A percentile compares a stretch with the other conserved stretches of the same genome.
Evolutionary conservation across 208 protist genomes (phyloP).

Genomic region (Leptomonas pyrrhocoris): DNA sequence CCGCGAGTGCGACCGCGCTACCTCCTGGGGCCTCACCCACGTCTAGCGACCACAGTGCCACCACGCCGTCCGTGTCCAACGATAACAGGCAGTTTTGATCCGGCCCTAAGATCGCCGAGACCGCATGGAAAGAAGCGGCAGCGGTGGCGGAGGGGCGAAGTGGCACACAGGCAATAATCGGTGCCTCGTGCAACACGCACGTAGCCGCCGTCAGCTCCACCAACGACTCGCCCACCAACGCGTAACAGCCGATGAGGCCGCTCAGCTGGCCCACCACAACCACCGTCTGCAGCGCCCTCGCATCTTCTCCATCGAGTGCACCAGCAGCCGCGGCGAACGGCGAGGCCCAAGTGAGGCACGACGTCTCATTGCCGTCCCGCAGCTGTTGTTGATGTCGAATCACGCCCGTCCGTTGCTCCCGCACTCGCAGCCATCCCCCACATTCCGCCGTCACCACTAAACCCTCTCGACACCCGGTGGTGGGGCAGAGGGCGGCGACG

Average conservation of each 20-base stretch:
- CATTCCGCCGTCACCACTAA: constrained; percentile 45
- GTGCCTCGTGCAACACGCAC: constrained; percentile 36
- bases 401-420: constrained; percentile 40
- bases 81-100: constrained; percentile 15
- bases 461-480: constrained; percentile 4
- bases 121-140: neutral
- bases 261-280: constrained; percentile 38
- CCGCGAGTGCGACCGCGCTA: neutral
- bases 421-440: constrained; percentile 58
- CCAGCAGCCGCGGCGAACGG: constrained; percentile 20
- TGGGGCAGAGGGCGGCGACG: constrained; percentile 35
- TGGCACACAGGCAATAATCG: constrained; percentile 28
- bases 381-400: constrained; percentile 54
- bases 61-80: constrained; percentile 38
- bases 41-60: constrained; percentile 36
- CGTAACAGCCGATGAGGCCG: constrained; percentile 36
- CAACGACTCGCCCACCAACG: constrained; percentile 32
- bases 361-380: constrained; percentile 33
- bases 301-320: too few relatives aligned
- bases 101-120: neutral
- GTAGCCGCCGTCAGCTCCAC: constrained; percentile 30
- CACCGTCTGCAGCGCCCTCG: constrained; percentile 14
- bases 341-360: constrained; percentile 24
- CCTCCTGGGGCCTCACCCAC: neutral
- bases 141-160: constrained; percentile 6